Evolutionary conservation across 2,329 filamentous ascomycete genomes (phyloP).

Genomic region (Ambrosiella xylebori): DNA sequence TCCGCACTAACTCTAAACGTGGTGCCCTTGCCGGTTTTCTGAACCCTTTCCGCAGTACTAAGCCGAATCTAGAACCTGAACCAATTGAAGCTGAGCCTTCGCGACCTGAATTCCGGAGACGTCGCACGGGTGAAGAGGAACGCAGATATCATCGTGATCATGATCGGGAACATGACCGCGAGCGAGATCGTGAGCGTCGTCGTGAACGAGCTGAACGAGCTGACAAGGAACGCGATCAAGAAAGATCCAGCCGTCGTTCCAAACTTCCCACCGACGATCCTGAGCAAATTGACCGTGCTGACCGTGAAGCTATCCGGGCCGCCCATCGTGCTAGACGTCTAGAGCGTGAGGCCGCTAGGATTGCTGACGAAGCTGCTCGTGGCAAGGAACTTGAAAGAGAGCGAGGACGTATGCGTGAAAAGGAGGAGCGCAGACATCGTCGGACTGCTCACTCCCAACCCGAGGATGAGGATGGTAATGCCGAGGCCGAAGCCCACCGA

Average conservation of each 20-base stretch:
- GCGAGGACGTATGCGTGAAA: not conserved
- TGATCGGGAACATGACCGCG: conserved; percentile 17
- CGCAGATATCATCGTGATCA: not conserved
- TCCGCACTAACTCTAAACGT: conserved; percentile 11
- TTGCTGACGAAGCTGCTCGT: conserved; percentile 37
- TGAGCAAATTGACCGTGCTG: conserved; percentile 31
- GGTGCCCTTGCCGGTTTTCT: conserved; percentile 38
- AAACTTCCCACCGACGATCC: conserved; percentile 14
- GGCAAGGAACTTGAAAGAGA: conserved; percentile 34
- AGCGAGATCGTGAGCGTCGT: conserved; percentile 19
- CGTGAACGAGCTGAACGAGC: conserved; percentile 27
- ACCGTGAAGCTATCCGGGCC: conserved; percentile 43
- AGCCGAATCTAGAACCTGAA: conserved; percentile 21
- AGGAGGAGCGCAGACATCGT: conserved; percentile 1
- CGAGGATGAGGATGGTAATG: not conserved
- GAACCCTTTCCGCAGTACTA: conserved; percentile 35
- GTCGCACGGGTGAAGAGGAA: conserved; percentile 2
- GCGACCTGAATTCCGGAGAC: conserved; percentile 2
- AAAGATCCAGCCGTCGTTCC: conserved; percentile 33
- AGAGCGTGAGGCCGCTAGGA: conserved; percentile 33
- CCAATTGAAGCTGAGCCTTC: not conserved
- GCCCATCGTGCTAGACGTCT: conserved; percentile 43
- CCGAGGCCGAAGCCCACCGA: not conserved
- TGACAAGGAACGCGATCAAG: conserved; percentile 18
- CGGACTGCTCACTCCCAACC: not conserved